phyloP scores from a whole-genome alignment of 345 rosid genomes.

The Gossypium raimondii region DNA sequence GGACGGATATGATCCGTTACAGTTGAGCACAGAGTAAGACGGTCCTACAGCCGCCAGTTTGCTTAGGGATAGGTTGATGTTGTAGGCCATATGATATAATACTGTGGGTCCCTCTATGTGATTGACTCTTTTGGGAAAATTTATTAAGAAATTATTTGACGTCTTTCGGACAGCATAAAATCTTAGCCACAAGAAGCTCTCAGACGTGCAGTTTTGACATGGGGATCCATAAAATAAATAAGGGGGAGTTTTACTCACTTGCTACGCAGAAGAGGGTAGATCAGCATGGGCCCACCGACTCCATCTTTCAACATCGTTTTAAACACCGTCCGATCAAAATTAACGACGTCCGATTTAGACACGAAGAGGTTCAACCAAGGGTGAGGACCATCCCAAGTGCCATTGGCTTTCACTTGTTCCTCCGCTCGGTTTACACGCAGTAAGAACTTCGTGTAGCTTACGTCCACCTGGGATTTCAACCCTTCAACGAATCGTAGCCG shows the following conservation, averaged over 20 bases:
- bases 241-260: slow-evolving; percentile 41
- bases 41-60: background rate
- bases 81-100: background rate
- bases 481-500: slow-evolving; percentile 45
- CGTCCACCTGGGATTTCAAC: slow-evolving; percentile 54
- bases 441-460: slow-evolving; percentile 65
- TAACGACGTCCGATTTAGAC: slow-evolving; percentile 48
- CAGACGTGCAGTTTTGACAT: slow-evolving; percentile 18
- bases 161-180: background rate
- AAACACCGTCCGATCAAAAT: slow-evolving; percentile 69
- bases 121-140: background rate
- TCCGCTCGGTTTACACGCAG: slow-evolving; percentile 66
- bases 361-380: slow-evolving; percentile 93
- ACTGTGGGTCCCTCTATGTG: slow-evolving; percentile 9
- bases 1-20: background rate
- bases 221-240: slow-evolving; percentile 1
- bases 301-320: slow-evolving; percentile 60
- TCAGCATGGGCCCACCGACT: slow-evolving; percentile 82
- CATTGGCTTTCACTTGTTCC: slow-evolving; percentile 50
- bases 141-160: slow-evolving; percentile 16
- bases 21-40: background rate
- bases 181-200: slow-evolving; percentile 26
- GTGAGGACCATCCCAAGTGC: slow-evolving; percentile 86
- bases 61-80: background rate
- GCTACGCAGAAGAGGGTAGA: slow-evolving; percentile 81